Evolutionary conservation across 2,329 filamentous ascomycete genomes (phyloP).

Genomic region (Colletotrichum scovillei): DNA sequence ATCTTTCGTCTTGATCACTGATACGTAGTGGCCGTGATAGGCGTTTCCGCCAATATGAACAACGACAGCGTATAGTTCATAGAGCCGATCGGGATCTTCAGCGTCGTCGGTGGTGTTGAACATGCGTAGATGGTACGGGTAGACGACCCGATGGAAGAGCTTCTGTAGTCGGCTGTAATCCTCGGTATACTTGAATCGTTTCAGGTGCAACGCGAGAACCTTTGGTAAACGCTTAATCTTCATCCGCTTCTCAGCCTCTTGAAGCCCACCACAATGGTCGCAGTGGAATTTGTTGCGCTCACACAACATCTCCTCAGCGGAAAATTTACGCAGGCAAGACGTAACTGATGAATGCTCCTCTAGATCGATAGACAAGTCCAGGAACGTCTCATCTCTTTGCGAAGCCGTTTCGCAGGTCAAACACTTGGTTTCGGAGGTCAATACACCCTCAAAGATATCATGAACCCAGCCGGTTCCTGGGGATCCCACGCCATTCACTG

Average conservation of each 20-base stretch:
- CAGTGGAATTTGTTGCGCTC: slow-evolving; percentile 99
- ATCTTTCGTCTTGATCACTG: slow-evolving; percentile 97
- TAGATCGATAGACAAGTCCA: slow-evolving; percentile 95
- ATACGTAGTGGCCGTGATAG: slow-evolving; percentile 97
- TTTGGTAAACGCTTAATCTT: slow-evolving; percentile 96
- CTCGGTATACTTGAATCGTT: slow-evolving; percentile 98
- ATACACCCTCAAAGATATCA: slow-evolving; percentile 92
- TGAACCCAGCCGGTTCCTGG: slow-evolving; percentile 90
- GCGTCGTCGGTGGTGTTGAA: slow-evolving; percentile 98
- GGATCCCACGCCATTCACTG: slow-evolving; percentile 59
- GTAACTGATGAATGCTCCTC: slow-evolving; percentile 97
- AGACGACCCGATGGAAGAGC: slow-evolving; percentile 95
- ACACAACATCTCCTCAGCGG: slow-evolving; percentile 97
- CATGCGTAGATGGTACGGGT: slow-evolving; percentile 94
- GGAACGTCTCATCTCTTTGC: slow-evolving; percentile 93
- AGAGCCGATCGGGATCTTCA: slow-evolving; percentile 90
- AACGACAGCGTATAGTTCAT: slow-evolving; percentile 96
- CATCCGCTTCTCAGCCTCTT: slow-evolving; percentile 99
- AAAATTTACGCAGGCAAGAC: slow-evolving; percentile 94
- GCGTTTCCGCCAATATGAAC: slow-evolving; percentile 97
- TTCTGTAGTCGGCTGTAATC: slow-evolving; percentile 94
- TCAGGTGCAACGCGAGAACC: slow-evolving; percentile 91
- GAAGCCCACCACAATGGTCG: slow-evolving; percentile 94
- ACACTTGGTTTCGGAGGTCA: slow-evolving; percentile 97
- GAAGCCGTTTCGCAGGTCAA: slow-evolving; percentile 96